Evolutionary conservation across 148 eudicot species (phyloP).

Genomic region (Selenicereus undatus): DNA sequence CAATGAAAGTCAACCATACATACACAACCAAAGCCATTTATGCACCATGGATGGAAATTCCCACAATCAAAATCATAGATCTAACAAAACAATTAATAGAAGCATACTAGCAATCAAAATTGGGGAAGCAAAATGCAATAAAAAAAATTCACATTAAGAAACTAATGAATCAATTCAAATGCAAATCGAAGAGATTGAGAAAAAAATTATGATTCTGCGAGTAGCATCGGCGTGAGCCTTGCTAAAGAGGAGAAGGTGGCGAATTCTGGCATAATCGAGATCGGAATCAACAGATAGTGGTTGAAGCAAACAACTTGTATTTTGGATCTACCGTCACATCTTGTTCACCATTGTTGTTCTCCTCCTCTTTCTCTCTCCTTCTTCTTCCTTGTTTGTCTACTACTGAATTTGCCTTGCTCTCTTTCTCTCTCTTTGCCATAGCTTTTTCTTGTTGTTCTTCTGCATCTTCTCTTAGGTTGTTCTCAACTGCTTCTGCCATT

Average conservation of each 20-base stretch:
- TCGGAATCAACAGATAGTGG: conserved; percentile 62
- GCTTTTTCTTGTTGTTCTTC: too few relatives aligned
- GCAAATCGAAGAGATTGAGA: neutral
- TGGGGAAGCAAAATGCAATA: too few relatives aligned
- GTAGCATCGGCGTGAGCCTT: conserved; percentile 52
- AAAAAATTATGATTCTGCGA: conserved; percentile 53
- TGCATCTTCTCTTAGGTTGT: too few relatives aligned
- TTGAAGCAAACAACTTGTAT: conserved; percentile 74
- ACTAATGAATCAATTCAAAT: neutral
- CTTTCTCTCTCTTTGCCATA: conserved; percentile 28
- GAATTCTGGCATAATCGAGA: conserved; percentile 66
- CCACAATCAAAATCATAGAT: neutral
- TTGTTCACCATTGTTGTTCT: conserved; percentile 1
- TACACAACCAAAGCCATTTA: too few relatives aligned
- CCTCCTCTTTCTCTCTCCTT: conserved; percentile 17
- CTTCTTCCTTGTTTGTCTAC: conserved; percentile 23
- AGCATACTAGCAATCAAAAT: neutral
- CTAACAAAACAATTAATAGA: neutral
- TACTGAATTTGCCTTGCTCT: conserved; percentile 20
- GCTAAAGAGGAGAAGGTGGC: conserved; percentile 72
- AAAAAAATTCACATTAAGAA: neutral
- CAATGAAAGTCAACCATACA: neutral
- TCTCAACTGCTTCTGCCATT: too few relatives aligned
- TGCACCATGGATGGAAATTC: neutral
- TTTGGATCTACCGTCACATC: conserved; percentile 55